phyloP scores from a whole-genome alignment of 441 rosid species.

The Gossypium davidsonii region DNA sequence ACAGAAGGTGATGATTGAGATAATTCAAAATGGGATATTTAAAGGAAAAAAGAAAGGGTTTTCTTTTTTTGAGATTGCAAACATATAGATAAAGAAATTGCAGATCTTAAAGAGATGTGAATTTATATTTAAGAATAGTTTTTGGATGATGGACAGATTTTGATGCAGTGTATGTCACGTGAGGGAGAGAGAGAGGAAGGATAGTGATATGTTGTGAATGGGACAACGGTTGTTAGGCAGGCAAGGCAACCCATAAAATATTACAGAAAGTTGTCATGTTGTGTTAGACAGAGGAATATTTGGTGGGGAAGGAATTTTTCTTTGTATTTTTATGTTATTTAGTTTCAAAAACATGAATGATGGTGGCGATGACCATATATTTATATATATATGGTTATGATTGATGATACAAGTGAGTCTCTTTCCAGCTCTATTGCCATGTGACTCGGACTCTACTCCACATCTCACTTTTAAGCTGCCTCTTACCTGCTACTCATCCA shows the following conservation, averaged over 20 bases:
- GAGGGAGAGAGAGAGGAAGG: neutral
- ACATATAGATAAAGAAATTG: neutral
- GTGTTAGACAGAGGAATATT: neutral
- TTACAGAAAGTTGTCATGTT: neutral
- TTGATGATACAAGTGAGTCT: conserved; percentile 25
- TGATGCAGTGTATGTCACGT: conserved; percentile 14
- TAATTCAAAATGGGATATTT: neutral
- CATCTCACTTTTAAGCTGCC: conserved; percentile 1
- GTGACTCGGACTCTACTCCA: conserved; percentile 20
- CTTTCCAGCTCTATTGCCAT: conserved; percentile 39
- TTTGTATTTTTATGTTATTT: neutral
- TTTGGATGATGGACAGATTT: conserved; percentile 16
- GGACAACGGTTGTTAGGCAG: neutral
- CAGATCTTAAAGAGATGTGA: neutral
- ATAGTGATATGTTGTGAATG: neutral
- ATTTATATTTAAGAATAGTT: neutral
- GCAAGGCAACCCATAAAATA: neutral
- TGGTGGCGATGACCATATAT: conserved; percentile 14
- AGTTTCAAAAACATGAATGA: conserved; percentile 42
- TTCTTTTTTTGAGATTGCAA: neutral
- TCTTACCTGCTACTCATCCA: neutral
- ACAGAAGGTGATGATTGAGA: conserved; percentile 24
- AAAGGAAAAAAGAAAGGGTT: neutral
- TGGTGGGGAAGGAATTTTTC: conserved; percentile 14
- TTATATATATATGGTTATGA: conserved; percentile 16